Conservation (phyloP, 2,329 filamentous ascomycete species). For the Pestalotiopsis fici region DNA sequence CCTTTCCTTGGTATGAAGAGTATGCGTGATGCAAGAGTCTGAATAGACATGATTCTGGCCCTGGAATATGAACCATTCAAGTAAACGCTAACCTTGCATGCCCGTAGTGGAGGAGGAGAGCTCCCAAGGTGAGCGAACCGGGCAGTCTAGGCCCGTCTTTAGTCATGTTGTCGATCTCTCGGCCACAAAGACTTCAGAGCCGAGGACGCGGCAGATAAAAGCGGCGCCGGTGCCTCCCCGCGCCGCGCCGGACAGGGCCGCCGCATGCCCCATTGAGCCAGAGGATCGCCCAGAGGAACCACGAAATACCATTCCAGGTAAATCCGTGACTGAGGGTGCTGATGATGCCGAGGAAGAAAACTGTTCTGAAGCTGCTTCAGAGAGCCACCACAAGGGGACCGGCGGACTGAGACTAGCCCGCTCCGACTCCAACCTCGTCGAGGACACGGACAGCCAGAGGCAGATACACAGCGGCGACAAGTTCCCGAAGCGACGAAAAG, state of each 20-base stretch:
- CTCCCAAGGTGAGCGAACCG: neutral
- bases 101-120: neutral
- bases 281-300: neutral
- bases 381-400: constrained; percentile 10
- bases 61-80: neutral
- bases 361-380: neutral
- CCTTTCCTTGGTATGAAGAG: neutral
- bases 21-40: neutral
- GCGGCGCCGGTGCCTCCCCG: neutral
- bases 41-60: neutral
- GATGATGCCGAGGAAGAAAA: neutral
- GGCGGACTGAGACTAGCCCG: constrained; percentile 21
- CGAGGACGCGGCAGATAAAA: neutral
- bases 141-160: neutral
- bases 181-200: neutral
- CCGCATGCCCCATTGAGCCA: neutral
- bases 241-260: neutral
- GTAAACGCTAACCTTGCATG: neutral
- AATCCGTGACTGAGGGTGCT: neutral
- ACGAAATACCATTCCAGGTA: neutral
- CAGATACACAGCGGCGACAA: constrained; percentile 19
- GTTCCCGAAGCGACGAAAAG: constrained; percentile 22
- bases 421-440: constrained; percentile 13
- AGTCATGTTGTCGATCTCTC: neutral
- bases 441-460: constrained; percentile 26